Evolutionary conservation across 2,329 filamentous ascomycete genomes (phyloP), one percentile per base, ranked within the genome.

Genomic region (Aspergillus piperis): DNA sequence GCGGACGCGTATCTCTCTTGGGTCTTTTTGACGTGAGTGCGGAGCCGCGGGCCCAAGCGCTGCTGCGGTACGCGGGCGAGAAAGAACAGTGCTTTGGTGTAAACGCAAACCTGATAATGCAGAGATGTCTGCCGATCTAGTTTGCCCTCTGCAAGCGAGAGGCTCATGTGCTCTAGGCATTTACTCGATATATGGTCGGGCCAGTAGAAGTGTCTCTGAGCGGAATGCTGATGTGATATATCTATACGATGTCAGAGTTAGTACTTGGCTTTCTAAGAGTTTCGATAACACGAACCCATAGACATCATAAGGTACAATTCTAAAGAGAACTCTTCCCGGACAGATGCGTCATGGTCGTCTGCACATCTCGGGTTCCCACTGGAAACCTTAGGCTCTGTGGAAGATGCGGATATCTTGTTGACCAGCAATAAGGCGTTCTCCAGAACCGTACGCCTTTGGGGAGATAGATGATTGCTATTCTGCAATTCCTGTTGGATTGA

Each of bases 91-190:
- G 51, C 51, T 42, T 54, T 54, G 13, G 36, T 54, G 19, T 41
- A 54, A 5, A 54, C 51, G 19, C 51, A 54, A 6, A 54, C 51
- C 3, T 21, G 51, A 54, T 54, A 54, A 25, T 54, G 51, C 36
- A 54, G 8, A 4, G 36, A 42, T 17, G 51, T 54, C 51, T 54
- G 51, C 8, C 36, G 19, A 19, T 54, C 51, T 5, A 54, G 17
- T 17, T n/a, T 13, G 11, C 51, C 51, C n/a, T 54, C 36, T 19
- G 36, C 51, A 19, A 54, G 36, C 3, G 51, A 41, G 6, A 54
- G 51, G 51, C 51, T 54, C 51, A 54, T 54, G 11, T 54, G 36
- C 19, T 54, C 51, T 6, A 54, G 36, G 2, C 51, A 23, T n/a
- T 30, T 41, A 3, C 30, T 32, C 11, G 51, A 54, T 21, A 54